Base-by-base conservation (phyloP, 441 rosid genomes). In the Pelargonium fulgidum region DNA sequence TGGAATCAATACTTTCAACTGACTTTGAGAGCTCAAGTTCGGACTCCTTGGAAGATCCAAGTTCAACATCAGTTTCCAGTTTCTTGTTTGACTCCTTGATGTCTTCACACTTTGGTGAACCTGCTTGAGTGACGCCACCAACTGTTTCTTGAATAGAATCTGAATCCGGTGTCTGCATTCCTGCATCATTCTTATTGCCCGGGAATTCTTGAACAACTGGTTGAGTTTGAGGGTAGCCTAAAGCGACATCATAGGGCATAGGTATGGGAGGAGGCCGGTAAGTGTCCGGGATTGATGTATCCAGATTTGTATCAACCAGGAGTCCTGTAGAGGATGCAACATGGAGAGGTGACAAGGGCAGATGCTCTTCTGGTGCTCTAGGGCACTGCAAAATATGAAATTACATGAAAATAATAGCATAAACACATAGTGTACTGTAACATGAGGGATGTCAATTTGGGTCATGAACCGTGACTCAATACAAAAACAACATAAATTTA, bases 221-320 rank as follows among this genome's bases (percentile, higher is more conserved):
- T 39, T 86, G 79, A 22, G 73, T 85, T 69, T 84, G 92, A 67
- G 89, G 83, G 70, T 33, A 77, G 65, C 78, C 83, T 65, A 76
- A 22, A 68, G 73, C 81, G 29, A 81, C 84, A 79, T 89, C 87
- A 54, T 87, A 89, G 10, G 98, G 92, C 11, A 77, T 63, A 45
- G 99, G 92, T 3, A 76, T 81, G 66, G 96, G 93, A 20, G 96
- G 95, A 17, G 96, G 83, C 74, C 81, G 80, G 72, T 87, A 89
- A 69, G 91, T 87, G 82, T 89, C 90, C 14, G 92, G 88, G 67
- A 84, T 82, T 45, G 91, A 87, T 44, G 89, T 89, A 65, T 88
- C 97, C 22, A 93, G 81, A 78, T 93, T 93, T 33, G 93, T 84
- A 81, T 91, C 91, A 62, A 89, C 93, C 71, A 89, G 66, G 8